Evolutionary conservation across 805 yeast genomes (phyloP), one percentile per base, ranked within the genome.

Genomic region (Lachancea waltii): DNA sequence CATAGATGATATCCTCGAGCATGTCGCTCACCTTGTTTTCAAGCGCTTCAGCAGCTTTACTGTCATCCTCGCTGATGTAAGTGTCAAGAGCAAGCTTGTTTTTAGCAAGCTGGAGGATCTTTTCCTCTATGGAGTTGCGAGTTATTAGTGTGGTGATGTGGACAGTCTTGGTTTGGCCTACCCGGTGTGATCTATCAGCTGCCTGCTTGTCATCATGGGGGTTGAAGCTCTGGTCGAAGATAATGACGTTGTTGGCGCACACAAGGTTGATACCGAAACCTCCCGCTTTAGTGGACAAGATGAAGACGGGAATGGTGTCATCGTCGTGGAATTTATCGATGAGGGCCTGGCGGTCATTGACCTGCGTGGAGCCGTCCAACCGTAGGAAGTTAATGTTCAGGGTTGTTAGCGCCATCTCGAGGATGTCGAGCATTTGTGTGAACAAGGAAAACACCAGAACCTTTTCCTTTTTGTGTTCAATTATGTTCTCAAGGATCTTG

Each of bases 201-300:
- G 99, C 99, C 65, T 92, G 99, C 56, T 83, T 83, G 56, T 92
- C 99, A 59, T 92, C 98, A 60, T 92, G 98, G 0, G 99, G 99
- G 56, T 92, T 92, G 67, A 92, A 92, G 35, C 94, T 81, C 58
- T 87, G 90, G 58, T 92, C 99, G 56, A 80, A 89, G 22, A 92
- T 84, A 37, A 92, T 71, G 2, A 92, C 98, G 44, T 81, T 77
- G 56, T 86, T 90, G 6, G 99, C 97, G 55, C 95, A 92, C 1
- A 95, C 92, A 51, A 92, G 71, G 55, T 92, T 92, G 63, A 92
- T 92, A 41, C 99, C 99, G 63, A 92, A 92, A 1, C 99, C 99
- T 56, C 99, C 99, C 1, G 98, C 97, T 57, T 85, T 86, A 3
- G 99, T 92, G 8, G 96, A 85, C 30, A 92, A 67, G 35, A 92